These are phyloP conservation scores for Pseudogymnoascus sp. DNA, from an alignment of 2,329 filamentous ascomycete genomes.

Conservation along the genomic window DNA sequence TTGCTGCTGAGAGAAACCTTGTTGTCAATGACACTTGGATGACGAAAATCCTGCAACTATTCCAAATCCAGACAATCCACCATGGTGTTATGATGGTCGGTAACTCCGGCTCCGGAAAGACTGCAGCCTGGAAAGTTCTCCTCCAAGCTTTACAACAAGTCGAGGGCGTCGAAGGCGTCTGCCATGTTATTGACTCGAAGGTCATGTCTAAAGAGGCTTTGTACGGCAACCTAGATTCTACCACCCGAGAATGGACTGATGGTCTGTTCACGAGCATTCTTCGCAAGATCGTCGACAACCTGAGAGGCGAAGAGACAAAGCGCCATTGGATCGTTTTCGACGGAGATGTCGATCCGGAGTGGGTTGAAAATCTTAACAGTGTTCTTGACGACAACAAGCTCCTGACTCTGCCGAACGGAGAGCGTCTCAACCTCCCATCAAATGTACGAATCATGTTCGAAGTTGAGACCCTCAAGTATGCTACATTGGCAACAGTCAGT, in stretches of 20 bases:
- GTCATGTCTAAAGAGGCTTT: constrained; percentile 99
- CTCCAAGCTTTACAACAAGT: constrained; percentile 85
- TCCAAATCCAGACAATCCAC: constrained; percentile 95
- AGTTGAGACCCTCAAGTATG: constrained; percentile 95
- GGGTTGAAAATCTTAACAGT: constrained; percentile 99
- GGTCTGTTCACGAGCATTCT: constrained; percentile 96
- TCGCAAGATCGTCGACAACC: constrained; percentile 96
- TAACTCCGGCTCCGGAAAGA: constrained; percentile 95
- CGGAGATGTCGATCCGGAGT: constrained; percentile 97
- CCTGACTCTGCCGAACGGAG: constrained; percentile 91
- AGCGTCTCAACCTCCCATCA: constrained; percentile 85
- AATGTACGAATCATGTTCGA: constrained; percentile 99
- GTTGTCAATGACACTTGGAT: constrained; percentile 94
- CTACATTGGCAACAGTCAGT: constrained; percentile 96
- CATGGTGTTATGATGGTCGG: constrained; percentile 99
- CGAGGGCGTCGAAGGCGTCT: constrained; percentile 87
- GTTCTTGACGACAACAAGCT: constrained; percentile 99
- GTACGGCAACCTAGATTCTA: constrained; percentile 92
- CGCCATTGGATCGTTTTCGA: constrained; percentile 99
- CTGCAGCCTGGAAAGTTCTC: constrained; percentile 85
- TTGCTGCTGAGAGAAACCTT: constrained; percentile 77
- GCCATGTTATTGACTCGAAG: constrained; percentile 96
- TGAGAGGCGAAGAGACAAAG: constrained; percentile 93
- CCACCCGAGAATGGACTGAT: constrained; percentile 97
- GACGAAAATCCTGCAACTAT: constrained; percentile 92